phyloP scores from a whole-genome alignment of 192 early-diverging fungal genomes.

The Pecoramyces ruminantium region DNA sequence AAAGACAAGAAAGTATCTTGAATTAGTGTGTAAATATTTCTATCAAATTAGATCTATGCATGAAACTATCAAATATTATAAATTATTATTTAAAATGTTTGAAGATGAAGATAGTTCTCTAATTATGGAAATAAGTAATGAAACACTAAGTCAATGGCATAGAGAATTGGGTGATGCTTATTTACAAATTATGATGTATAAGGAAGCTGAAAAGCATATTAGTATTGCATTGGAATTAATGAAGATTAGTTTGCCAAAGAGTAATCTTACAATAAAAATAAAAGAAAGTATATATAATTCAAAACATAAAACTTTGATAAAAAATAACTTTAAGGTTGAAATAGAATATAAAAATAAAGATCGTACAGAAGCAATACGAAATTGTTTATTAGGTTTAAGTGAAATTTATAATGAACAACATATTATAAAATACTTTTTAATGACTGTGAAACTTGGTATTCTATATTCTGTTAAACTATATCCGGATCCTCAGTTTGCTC shows the following conservation, averaged over 20 bases:
- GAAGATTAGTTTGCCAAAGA: background rate
- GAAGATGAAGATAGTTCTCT: conserved; percentile 1
- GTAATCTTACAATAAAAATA: background rate
- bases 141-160: conserved; percentile 15
- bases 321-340: background rate
- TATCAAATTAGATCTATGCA: conserved; percentile 14
- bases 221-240: background rate
- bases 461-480: background rate
- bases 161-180: conserved; percentile 28
- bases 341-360: background rate
- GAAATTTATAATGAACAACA: background rate
- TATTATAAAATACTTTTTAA: background rate
- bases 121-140: conserved; percentile 2
- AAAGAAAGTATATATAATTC: background rate
- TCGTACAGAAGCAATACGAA: background rate
- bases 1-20: conserved; percentile 16
- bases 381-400: background rate
- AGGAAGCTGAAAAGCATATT: background rate
- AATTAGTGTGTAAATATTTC: conserved; percentile 15
- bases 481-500: background rate
- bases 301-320: background rate
- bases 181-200: conserved; percentile 3
- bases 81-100: conserved; percentile 9
- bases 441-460: background rate
- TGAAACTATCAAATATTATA: conserved; percentile 28